Conservation (phyloP, 768 basidiomycete genomes). For the Rhizopogon salebrosus region DNA sequence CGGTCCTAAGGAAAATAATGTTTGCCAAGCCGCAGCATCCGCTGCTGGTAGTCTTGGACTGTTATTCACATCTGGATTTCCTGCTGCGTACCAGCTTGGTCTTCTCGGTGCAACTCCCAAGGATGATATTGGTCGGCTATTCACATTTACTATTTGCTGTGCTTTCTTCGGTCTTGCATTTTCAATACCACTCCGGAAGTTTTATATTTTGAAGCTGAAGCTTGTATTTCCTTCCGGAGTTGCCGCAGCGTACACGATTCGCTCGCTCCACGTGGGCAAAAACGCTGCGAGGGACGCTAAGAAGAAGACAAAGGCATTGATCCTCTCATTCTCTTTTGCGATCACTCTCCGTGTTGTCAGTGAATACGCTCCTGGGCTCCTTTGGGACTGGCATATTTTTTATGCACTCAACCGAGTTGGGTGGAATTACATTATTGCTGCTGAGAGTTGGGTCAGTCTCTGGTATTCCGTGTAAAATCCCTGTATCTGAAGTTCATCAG, state of each 20-base stretch:
- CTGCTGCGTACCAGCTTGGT: slow-evolving; percentile 53
- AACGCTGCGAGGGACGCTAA: slow-evolving; percentile 45
- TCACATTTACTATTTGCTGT: slow-evolving; percentile 48
- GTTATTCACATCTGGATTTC: slow-evolving; percentile 54
- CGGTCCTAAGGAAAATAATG: slow-evolving; percentile 56
- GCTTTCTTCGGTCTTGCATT: slow-evolving; percentile 65
- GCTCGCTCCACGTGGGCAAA: slow-evolving; percentile 49
- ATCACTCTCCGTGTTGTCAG: slow-evolving; percentile 51
- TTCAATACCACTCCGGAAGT: slow-evolving; percentile 56
- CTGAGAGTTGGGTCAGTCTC: slow-evolving; percentile 54
- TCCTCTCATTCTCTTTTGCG: slow-evolving; percentile 39
- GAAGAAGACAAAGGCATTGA: slow-evolving; percentile 50
- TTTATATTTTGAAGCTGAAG: slow-evolving; percentile 60
- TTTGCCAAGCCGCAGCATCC: slow-evolving; percentile 16
- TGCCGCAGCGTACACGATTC: slow-evolving; percentile 63
- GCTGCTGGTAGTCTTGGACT: slow-evolving; percentile 56
- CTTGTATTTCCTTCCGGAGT: slow-evolving; percentile 61
- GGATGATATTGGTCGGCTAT: slow-evolving; percentile 50
- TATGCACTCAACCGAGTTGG: slow-evolving; percentile 56
- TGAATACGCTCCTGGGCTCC: slow-evolving; percentile 55
- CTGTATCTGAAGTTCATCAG: slow-evolving; percentile 19
- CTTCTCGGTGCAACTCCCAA: slow-evolving; percentile 41
- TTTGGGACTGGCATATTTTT: slow-evolving; percentile 62
- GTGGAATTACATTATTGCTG: slow-evolving; percentile 52
- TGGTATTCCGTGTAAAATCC: neutral